Percentiles rank a stretch among this genome's conserved stretches.
phyloP scores from a whole-genome alignment of 345 rosid species.

The Bruguiera sexangula region DNA sequence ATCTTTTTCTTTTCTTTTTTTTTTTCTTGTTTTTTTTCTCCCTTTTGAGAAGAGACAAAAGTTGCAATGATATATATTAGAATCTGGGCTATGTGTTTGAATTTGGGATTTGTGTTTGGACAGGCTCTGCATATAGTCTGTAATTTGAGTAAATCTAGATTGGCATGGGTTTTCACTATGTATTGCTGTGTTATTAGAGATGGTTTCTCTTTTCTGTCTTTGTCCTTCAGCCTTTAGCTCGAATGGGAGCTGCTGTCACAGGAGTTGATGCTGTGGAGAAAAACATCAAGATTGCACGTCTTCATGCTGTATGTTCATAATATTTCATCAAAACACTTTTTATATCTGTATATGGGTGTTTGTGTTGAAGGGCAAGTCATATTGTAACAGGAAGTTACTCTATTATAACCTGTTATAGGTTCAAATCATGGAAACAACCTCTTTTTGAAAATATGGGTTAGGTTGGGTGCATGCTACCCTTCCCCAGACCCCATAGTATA shows the following conservation, averaged over 20 bases:
- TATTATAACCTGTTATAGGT: no score
- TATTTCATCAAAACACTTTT: not conserved
- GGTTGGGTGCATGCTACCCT: no score
- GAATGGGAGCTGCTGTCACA: slow-evolving; percentile 93
- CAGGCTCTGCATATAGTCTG: not conserved
- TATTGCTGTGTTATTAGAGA: not conserved
- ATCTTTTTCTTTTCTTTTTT: no score
- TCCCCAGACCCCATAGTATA: no score
- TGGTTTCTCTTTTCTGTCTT: slow-evolving; percentile 11
- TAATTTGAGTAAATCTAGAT: not conserved
- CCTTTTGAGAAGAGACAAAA: no score
- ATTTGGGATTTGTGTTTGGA: not conserved
- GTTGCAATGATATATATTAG: no score
- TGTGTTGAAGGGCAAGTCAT: not conserved
- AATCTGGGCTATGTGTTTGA: no score
- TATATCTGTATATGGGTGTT: not conserved
- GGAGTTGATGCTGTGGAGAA: slow-evolving; percentile 94
- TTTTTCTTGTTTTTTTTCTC: no score
- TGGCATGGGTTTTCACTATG: not conserved
- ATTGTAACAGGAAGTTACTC: no score
- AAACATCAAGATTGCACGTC: slow-evolving; percentile 79
- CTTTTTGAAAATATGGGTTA: no score
- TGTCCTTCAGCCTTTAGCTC: slow-evolving; percentile 77
- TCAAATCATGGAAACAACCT: no score
- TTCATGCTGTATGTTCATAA: slow-evolving; percentile 74